A percentile compares a stretch with the other conserved stretches of the same genome.
Evolutionary conservation across 192 early-diverging fungal species (phyloP).

Genomic region (Podila epigama): DNA sequence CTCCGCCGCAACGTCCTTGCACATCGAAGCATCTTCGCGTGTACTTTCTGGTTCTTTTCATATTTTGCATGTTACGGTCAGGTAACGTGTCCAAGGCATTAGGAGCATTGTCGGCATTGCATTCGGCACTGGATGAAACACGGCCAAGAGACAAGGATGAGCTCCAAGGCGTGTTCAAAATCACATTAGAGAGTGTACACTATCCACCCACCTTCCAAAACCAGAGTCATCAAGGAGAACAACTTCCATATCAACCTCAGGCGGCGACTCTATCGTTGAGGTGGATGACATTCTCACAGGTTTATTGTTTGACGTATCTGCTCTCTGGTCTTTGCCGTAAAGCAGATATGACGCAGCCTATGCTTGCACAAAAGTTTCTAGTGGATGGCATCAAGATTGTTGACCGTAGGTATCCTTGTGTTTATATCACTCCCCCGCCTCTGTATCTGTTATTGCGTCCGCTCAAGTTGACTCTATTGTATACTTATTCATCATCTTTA

Average conservation of each 20-base stretch:
- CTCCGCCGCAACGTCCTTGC: constrained; percentile 5
- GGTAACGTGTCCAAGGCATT: constrained; percentile 14
- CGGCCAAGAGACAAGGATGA: constrained; percentile 21
- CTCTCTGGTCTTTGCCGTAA: constrained; percentile 49
- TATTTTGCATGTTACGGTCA: constrained; percentile 33
- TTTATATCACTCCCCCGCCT: background rate
- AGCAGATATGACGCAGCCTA: constrained; percentile 45
- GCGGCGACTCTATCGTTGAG: constrained; percentile 15
- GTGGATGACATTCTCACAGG: constrained; percentile 50
- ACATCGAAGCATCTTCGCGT: constrained; percentile 32
- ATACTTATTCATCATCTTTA: background rate
- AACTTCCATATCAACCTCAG: background rate
- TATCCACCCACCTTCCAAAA: background rate
- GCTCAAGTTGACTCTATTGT: background rate
- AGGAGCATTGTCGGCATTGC: constrained; percentile 13
- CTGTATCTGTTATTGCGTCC: background rate
- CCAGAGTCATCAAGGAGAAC: background rate
- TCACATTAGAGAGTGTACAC: constrained; percentile 7
- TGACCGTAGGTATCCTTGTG: constrained; percentile 19
- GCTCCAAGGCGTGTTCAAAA: constrained; percentile 27
- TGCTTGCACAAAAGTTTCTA: constrained; percentile 31
- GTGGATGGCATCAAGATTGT: constrained; percentile 45
- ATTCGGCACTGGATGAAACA: constrained; percentile 21
- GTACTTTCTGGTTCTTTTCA: constrained; percentile 37
- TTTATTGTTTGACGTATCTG: constrained; percentile 45